Evolutionary conservation across 2,329 filamentous ascomycete genomes (phyloP), one percentile per base, ranked within the genome.

Genomic region (Cladophialophora carrionii): DNA sequence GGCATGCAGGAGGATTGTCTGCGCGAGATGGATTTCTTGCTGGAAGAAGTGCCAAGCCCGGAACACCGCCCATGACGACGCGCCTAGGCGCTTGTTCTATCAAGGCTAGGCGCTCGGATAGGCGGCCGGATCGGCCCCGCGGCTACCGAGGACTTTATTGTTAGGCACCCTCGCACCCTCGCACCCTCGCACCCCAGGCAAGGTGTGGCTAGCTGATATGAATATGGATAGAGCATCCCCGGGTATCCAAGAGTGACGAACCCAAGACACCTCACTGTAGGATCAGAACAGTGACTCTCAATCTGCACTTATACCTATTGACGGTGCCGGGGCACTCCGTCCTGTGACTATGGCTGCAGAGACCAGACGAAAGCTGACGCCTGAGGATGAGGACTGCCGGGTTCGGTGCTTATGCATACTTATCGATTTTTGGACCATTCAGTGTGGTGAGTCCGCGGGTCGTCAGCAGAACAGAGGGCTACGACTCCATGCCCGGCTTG

Each of bases 221-320:
- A 87, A 83, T 54, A 92, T 93, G 69, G 92, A 89, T 72, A 87
- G 87, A 0, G 83, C 81, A 62, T 89, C 89, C 71, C 84, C 90
- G 26, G 26, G 26, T 91, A 90, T 70, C 83, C 84, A 12, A 60
- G 29, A 6, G 72, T 69, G 31, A 75, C 76, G 49, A 73, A 69
- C 4, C 78, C 78, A 3, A 72, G 76, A 34, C 80, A 79, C 63
- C 65, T 74, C 12, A 53, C 48, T 3, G 60, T 3, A 60, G 63
- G 54, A 32, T 29, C 4, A 54, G 54, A 32, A 20, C 4, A 54
- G 51, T 34, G 51, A 29, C 31, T 59, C 56, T 7, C 59, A 26
- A 9, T 68, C 65, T 29, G 34, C 60, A 2, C 4, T 52, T 1
- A 32, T 24, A 6, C 57, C 55, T 14, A 57, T 65, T n/a, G 31